Conservation (phyloP, 1,284 basidiomycete genomes). For the Ustilago vetiveriae region DNA sequence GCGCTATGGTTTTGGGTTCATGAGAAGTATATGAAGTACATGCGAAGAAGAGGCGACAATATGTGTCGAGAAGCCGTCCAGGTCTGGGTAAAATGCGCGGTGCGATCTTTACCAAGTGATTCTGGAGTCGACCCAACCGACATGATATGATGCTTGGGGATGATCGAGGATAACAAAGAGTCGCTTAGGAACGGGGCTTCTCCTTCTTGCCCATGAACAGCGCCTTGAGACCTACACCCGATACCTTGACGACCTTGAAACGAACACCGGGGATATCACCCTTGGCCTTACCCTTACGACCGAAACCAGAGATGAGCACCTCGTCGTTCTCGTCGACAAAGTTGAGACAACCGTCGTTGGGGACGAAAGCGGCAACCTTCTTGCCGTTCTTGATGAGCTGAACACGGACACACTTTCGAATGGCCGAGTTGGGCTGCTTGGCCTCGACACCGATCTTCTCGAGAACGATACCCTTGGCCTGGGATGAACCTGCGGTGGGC, state of each 20-base stretch:
- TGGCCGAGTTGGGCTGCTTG: conserved; percentile 99
- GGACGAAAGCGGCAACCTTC: conserved; percentile 73
- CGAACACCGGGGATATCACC: conserved; percentile 89
- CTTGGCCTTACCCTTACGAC: conserved; percentile 98
- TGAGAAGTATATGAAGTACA: conserved; percentile 31
- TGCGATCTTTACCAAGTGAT: not conserved
- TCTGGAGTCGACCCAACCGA: not conserved
- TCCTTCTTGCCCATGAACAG: conserved; percentile 44
- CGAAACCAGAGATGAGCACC: conserved; percentile 99
- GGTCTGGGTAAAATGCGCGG: not conserved
- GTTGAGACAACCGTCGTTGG: conserved; percentile 98
- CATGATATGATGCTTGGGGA: conserved; percentile 3
- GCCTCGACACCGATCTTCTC: conserved; percentile 92
- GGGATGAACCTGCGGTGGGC: conserved; percentile 97
- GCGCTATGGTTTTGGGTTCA: conserved; percentile 22
- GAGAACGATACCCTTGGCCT: conserved; percentile 99
- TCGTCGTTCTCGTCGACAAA: conserved; percentile 93
- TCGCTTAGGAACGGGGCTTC: conserved; percentile 10
- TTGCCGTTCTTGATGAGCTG: conserved; percentile 99
- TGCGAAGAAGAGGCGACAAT: conserved; percentile 8
- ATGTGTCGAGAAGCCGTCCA: not conserved
- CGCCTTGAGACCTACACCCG: conserved; percentile 86
- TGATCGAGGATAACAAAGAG: not conserved
- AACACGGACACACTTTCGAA: conserved; percentile 99
- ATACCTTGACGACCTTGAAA: conserved; percentile 99